Conservation (phyloP, 768 basidiomycete genomes). For the Amanita rubescens region DNA sequence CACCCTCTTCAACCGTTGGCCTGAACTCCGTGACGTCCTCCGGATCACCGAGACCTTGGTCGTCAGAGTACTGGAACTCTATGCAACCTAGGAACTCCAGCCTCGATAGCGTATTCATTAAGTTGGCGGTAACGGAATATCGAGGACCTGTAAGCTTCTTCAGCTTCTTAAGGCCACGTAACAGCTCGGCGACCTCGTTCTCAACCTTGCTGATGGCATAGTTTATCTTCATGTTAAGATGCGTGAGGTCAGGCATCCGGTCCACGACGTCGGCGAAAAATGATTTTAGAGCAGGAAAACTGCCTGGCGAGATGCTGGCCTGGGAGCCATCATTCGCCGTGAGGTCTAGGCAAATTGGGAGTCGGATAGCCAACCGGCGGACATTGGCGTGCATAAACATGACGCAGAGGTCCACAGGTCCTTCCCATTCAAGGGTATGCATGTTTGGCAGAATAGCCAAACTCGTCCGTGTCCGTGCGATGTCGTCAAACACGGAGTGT, state of each 20-base stretch:
- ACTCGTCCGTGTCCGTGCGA: constrained; percentile 47
- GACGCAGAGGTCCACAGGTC: constrained; percentile 24
- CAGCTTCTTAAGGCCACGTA: constrained; percentile 35
- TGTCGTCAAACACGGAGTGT: constrained; percentile 41
- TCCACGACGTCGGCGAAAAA: constrained; percentile 26
- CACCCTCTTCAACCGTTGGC: constrained; percentile 37
- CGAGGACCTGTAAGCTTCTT: constrained; percentile 43
- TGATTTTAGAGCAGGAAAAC: constrained; percentile 20
- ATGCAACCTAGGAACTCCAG: constrained; percentile 35
- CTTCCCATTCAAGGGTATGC: constrained; percentile 43
- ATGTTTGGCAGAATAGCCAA: constrained; percentile 50
- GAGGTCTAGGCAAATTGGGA: background rate
- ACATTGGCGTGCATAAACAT: constrained; percentile 55
- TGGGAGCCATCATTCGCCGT: constrained; percentile 23
- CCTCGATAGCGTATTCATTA: constrained; percentile 40
- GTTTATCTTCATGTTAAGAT: constrained; percentile 38
- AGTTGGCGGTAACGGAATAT: constrained; percentile 38
- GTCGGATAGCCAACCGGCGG: constrained; percentile 5
- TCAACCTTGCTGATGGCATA: constrained; percentile 37
- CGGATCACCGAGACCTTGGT: constrained; percentile 40
- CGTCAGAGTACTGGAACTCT: constrained; percentile 46
- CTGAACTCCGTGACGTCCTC: constrained; percentile 36
- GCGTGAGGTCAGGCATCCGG: constrained; percentile 43
- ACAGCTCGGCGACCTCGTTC: constrained; percentile 28
- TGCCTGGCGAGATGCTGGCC: constrained; percentile 11